Percentiles rank a stretch among this genome's conserved stretches.
phyloP scores from a whole-genome alignment of 1,284 basidiomycete genomes.

The Marasmius tenuissimus region DNA sequence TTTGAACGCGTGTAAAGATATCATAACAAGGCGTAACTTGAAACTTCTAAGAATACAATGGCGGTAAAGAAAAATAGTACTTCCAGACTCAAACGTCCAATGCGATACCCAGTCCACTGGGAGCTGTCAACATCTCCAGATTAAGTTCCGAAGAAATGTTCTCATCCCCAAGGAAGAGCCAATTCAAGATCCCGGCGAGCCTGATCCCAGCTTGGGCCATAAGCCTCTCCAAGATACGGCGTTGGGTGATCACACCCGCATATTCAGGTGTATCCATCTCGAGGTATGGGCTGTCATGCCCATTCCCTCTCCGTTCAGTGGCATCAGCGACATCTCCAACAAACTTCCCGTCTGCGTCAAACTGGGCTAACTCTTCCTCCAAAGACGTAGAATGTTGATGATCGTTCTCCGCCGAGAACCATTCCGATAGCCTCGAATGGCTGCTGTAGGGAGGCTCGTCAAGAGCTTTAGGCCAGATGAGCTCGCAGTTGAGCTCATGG shows the following conservation, averaged over 20 bases:
- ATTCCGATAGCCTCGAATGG: not conserved
- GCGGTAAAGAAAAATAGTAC: too few relatives aligned
- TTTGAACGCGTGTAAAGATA: not conserved
- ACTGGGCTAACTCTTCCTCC: constrained; percentile 20
- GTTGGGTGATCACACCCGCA: constrained; percentile 61
- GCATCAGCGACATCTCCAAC: constrained; percentile 8
- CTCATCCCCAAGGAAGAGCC: constrained; percentile 53
- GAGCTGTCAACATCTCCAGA: too few relatives aligned
- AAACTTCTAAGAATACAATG: not conserved
- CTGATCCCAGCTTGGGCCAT: constrained; percentile 81
- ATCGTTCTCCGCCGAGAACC: constrained; percentile 12
- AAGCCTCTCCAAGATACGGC: constrained; percentile 78
- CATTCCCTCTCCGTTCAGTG: constrained; percentile 1
- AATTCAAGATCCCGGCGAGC: constrained; percentile 80
- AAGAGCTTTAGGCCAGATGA: constrained; percentile 75
- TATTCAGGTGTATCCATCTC: constrained; percentile 90
- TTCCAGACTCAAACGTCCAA: not conserved
- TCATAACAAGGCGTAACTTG: not conserved
- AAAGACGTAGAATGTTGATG: constrained; percentile 17
- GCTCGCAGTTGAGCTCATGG: constrained; percentile 76
- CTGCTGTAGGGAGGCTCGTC: constrained; percentile 43
- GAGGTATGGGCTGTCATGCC: constrained; percentile 40
- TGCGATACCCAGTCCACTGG: not conserved
- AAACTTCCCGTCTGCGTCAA: constrained; percentile 10
- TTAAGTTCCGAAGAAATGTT: constrained; percentile 4